Base-by-base conservation (phyloP, 1,139 yeast genomes). In the Suhomyces coccinellae region DNA sequence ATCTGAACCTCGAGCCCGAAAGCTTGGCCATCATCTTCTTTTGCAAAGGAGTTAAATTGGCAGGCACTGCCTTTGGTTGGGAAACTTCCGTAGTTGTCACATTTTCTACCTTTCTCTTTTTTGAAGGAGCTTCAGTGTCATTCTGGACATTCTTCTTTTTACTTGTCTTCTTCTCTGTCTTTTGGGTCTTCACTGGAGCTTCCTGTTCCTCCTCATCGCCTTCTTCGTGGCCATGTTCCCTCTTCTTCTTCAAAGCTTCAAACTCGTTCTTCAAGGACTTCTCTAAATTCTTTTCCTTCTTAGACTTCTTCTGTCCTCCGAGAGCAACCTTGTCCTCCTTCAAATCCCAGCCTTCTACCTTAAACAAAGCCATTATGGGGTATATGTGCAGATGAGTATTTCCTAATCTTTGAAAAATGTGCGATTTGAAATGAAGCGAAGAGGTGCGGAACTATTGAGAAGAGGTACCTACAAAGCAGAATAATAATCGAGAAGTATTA, bases 21-120 rank as follows among this genome's bases (percentile, higher is more conserved):
- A 93, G 77, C 63, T 93, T 93, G 40, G 88, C 90, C 83, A 89
- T 82, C 98, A 93, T 93, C 61, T 93, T 95, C 57, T 87, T 89
- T 64, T 95, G 99, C 53, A 95, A 70, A 13, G 97, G 96, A 0
- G 98, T 91, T 43, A 93, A 70, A 46, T 85, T 84, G 1, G 71
- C 54, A 31, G 56, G 48, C 3, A 52, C 46, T 5, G 60, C 57
- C 27, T 61, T 48, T 4, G 71, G 62, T 2, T 36, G 40, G 14
- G 39, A 30, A 5, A 31, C 17, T 13, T 22, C 31, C 24, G 29
- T 30, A 14, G 42, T 24, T 10, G 27, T 42, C 28, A 26, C 38
- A n/a, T 47, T 51, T 20, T 43, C 51, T 4, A 38, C 36, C 36
- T 42, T 43, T 36, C 45, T 41, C 37, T 50, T 46, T 27, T 49